phyloP scores from a whole-genome alignment of 768 basidiomycete genomes.

The Russula sp. region DNA sequence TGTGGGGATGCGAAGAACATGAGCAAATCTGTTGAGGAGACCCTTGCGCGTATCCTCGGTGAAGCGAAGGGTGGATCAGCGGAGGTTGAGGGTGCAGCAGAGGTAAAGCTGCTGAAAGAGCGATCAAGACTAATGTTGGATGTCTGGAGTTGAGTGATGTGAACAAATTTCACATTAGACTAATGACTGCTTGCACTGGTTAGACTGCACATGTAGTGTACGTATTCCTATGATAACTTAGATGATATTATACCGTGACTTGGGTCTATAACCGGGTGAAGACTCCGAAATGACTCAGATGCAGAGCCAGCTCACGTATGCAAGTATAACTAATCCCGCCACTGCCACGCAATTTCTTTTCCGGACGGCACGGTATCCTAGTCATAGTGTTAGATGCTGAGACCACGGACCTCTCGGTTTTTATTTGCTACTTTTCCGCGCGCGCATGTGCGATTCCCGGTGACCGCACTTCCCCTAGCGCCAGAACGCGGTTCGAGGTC shows the following conservation, averaged over 20 bases:
- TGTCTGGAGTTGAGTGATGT: conserved; percentile 66
- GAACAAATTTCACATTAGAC: neutral
- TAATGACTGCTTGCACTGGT: neutral
- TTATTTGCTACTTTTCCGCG: neutral
- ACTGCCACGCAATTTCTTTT: neutral
- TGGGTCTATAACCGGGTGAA: too few relatives aligned
- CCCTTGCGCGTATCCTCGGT: conserved; percentile 74
- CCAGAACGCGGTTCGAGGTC: conserved; percentile 5
- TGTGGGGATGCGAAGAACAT: conserved; percentile 97
- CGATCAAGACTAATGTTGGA: conserved; percentile 81
- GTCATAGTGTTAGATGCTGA: conserved; percentile 10
- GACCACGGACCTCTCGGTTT: conserved; percentile 1
- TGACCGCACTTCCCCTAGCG: neutral
- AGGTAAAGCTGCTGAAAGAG: conserved; percentile 94
- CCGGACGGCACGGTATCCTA: neutral
- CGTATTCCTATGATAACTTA: neutral
- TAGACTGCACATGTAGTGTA: conserved; percentile 16
- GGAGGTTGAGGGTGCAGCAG: conserved; percentile 83
- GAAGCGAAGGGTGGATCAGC: conserved; percentile 90
- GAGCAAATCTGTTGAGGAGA: conserved; percentile 93
- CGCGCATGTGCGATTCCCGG: neutral
- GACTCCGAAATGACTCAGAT: neutral
- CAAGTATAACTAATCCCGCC: neutral
- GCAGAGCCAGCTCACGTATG: conserved; percentile 4
- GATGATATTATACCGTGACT: neutral